A percentile compares a stretch with the other conserved stretches of the same genome.
phyloP scores from a whole-genome alignment of 306 rosid species.

The Castanospermum australe region DNA sequence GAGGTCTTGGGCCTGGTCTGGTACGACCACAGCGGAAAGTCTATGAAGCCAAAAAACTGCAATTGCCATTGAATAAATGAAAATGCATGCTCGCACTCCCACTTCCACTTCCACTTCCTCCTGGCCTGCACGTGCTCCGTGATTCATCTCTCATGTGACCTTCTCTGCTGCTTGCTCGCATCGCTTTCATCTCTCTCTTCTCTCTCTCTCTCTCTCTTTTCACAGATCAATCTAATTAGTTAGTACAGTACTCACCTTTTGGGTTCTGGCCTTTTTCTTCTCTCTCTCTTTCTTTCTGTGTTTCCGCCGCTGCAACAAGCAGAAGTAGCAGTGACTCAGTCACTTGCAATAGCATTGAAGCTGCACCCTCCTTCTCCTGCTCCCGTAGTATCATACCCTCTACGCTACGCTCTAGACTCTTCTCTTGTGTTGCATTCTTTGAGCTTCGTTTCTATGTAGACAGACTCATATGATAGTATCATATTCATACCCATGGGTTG shows the following conservation, averaged over 20 bases:
- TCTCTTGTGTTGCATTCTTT: background rate
- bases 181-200: too few species aligned
- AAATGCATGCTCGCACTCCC: conserved; percentile 19
- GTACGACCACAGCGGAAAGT: background rate
- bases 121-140: conserved; percentile 54
- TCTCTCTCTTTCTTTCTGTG: background rate
- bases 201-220: conserved; percentile 5
- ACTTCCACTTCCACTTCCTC: too few species aligned
- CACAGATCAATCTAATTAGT: conserved; percentile 17
- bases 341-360: conserved; percentile 22
- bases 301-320: conserved; percentile 40
- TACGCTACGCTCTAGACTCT: background rate
- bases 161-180: conserved; percentile 24
- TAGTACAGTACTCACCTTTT: conserved; percentile 14
- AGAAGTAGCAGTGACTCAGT: conserved; percentile 22
- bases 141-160: conserved; percentile 58
- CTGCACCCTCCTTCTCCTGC: background rate
- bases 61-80: background rate
- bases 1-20: background rate
- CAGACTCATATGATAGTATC: background rate
- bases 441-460: conserved; percentile 27
- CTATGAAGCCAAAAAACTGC: background rate
- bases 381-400: too few species aligned
- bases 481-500: conserved; percentile 55
- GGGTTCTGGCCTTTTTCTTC: conserved; percentile 19